Evolutionary conservation across 257 asterid species (phyloP), one percentile per base, ranked within the genome.

Genomic region (Leonotis leonurus): DNA sequence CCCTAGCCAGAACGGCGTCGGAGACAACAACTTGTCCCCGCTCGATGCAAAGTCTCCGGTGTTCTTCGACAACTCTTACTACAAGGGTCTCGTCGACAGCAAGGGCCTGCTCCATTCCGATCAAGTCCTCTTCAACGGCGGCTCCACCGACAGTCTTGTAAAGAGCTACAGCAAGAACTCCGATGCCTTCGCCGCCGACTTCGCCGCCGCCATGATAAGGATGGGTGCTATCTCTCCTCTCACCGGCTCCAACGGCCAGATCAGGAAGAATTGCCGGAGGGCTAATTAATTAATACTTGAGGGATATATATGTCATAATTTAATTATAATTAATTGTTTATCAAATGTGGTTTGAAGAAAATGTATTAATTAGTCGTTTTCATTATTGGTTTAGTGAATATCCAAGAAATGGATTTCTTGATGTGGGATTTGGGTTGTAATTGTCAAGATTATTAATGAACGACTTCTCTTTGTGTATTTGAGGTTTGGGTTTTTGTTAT

Each of bases 141-240:
- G 76, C 13, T 57, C 73, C 7, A 69, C 83, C 3, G 75, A 72
- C 35, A 56, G 69, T 0, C 40, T 82, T 3, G 65, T 82, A 2
- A 18, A 63, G 16, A 7, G 50, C 1, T 82, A 79, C 67, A 75
- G 74, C 78, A 67, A 64, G 32, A 61, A 72, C 35, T 55, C 75
- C 1, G 9, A 41, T 0, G 45, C 68, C 3, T 82, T 82, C 40
- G 9, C 14, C 4, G 22, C 22, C 1, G 83, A 79, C 51, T 82
- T 82, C 25, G 75, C 52, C 4, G 56, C 68, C 0, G 83, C 88
- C 3, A 82, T 82, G 85, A 71, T 79, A 29, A 79, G 60, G 60
- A 76, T 82, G 88, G 83, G 78, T 10, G 74, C 69, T 5, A 74
- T 76, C 8, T 69, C 26, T 24, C 81, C 85, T 11, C 78, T 82